Conservation (phyloP, 108 stramenopile genomes). For the Chaetoceros tenuissimus region DNA sequence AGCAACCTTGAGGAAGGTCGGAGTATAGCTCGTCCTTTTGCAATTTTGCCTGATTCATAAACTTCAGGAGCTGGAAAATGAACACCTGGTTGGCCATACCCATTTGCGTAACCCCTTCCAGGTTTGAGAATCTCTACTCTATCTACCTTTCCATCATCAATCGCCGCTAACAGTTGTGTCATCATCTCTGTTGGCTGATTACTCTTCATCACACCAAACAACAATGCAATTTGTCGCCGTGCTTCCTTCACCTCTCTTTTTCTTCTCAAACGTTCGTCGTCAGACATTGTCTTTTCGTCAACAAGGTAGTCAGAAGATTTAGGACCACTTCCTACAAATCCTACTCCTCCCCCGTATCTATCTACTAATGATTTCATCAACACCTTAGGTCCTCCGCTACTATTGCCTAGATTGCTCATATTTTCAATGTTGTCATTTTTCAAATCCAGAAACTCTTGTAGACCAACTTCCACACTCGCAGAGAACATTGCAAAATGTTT, state of each 20-base stretch:
- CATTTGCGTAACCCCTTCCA: conserved; percentile 61
- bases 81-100: conserved; percentile 47
- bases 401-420: conserved; percentile 14
- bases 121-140: conserved; percentile 41
- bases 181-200: conserved; percentile 68
- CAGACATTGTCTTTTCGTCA: background rate
- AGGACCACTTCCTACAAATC: conserved; percentile 10
- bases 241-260: conserved; percentile 64
- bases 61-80: conserved; percentile 54
- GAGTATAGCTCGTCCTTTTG: conserved; percentile 53
- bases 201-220: conserved; percentile 63
- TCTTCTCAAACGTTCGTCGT: conserved; percentile 7
- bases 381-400: conserved; percentile 25
- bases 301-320: conserved; percentile 5
- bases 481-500: conserved; percentile 70
- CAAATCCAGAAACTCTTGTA: conserved; percentile 53
- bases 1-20: conserved; percentile 53
- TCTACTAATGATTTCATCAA: conserved; percentile 35
- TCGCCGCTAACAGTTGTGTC: conserved; percentile 50
- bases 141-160: conserved; percentile 57
- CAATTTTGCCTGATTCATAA: conserved; percentile 27
- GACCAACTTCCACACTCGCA: conserved; percentile 71
- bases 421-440: background rate
- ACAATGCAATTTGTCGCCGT: conserved; percentile 66
- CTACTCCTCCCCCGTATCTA: conserved; percentile 35